These are phyloP conservation scores for Chrysanthemum makinoi DNA, from an alignment of 129 eudicot genomes.

Conservation along the genomic window DNA sequence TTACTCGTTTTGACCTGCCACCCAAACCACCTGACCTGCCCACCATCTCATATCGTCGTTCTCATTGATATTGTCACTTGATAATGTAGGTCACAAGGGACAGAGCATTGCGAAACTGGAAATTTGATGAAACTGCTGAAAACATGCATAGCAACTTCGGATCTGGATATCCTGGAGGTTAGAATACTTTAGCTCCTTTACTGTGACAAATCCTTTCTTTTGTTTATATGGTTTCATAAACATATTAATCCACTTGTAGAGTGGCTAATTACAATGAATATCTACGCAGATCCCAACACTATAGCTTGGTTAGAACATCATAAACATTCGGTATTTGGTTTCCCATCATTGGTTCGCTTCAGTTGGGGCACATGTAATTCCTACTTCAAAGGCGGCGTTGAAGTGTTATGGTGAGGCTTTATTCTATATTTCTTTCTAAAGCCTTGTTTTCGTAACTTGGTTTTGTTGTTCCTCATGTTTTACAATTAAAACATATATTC, in stretches of 20 bases:
- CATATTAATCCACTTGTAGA: not conserved
- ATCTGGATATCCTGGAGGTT: conserved; percentile 98
- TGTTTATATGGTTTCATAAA: not conserved
- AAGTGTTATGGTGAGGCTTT: conserved; percentile 73
- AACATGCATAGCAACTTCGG: conserved; percentile 77
- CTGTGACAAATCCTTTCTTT: not conserved
- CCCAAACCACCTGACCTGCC: not conserved
- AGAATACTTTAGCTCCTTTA: conserved; percentile 6
- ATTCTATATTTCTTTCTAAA: not conserved
- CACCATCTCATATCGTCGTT: conserved; percentile 8
- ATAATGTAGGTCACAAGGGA: conserved; percentile 85
- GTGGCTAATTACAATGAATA: not conserved
- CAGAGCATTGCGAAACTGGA: conserved; percentile 75
- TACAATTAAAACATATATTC: not conserved
- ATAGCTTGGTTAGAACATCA: conserved; percentile 91
- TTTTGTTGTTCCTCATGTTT: not conserved
- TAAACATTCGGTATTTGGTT: conserved; percentile 81
- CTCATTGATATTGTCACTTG: not conserved
- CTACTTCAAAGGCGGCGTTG: conserved; percentile 65
- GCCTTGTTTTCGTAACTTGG: not conserved
- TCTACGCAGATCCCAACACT: conserved; percentile 72
- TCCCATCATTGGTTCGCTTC: conserved; percentile 92
- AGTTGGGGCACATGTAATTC: conserved; percentile 96
- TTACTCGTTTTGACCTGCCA: not conserved
- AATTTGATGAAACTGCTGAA: conserved; percentile 82